Percentiles rank a stretch among this genome's conserved stretches.
These are phyloP conservation scores for Blastocystis sp. DNA, from an alignment of 352 stramenopile species.

Conservation along the genomic window DNA sequence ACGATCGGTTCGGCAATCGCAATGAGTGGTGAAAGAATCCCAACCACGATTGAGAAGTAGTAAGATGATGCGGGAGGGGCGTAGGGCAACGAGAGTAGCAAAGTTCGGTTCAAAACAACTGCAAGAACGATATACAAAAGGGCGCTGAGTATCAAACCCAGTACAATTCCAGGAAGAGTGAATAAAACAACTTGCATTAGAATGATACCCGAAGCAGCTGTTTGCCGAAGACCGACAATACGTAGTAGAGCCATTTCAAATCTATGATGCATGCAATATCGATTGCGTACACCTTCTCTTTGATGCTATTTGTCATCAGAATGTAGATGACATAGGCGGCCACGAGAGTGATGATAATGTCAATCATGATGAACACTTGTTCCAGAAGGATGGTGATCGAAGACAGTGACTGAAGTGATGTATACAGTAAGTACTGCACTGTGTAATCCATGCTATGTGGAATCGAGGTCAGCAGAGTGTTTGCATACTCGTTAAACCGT, in stretches of 20 bases:
- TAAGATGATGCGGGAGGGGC: neutral
- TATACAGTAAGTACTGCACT: neutral
- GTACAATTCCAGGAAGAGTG: slow-evolving; percentile 36
- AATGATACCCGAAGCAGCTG: neutral
- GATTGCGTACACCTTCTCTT: slow-evolving; percentile 29
- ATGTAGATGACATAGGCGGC: slow-evolving; percentile 52
- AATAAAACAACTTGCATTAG: slow-evolving; percentile 32
- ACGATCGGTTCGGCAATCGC: neutral
- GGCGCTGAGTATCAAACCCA: slow-evolving; percentile 1
- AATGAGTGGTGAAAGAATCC: neutral
- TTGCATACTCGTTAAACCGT: slow-evolving; percentile 28
- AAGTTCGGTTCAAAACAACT: neutral
- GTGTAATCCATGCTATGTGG: neutral
- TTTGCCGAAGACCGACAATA: slow-evolving; percentile 18
- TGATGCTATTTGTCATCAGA: neutral
- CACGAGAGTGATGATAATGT: slow-evolving; percentile 41
- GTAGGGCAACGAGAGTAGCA: neutral
- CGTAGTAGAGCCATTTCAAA: slow-evolving; percentile 40
- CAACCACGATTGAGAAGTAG: neutral
- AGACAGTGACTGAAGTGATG: slow-evolving; percentile 10
- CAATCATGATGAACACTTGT: slow-evolving; percentile 56
- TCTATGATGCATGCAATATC: neutral
- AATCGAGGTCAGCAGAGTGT: neutral
- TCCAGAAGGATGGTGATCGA: slow-evolving; percentile 34
- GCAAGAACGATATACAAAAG: slow-evolving; percentile 8